Conservation (phyloP, 2,329 filamentous ascomycete species). For the Talaromyces sp. region DNA sequence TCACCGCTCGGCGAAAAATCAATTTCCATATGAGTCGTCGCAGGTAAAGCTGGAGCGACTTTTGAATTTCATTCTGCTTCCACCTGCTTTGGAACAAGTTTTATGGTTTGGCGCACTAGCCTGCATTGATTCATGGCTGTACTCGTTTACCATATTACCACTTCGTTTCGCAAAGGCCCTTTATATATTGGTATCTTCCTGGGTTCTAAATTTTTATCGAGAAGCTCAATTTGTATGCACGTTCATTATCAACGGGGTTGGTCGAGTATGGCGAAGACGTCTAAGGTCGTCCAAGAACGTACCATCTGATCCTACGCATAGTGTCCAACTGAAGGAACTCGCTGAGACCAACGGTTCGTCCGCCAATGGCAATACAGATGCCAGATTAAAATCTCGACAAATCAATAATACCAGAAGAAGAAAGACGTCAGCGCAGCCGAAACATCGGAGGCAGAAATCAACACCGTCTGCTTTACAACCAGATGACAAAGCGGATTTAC, state of each 20-base stretch:
- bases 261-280: constrained; percentile 68
- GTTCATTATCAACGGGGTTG: constrained; percentile 76
- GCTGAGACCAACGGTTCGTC: not conserved
- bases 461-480: constrained; percentile 79
- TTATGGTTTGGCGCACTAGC: constrained; percentile 85
- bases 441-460: constrained; percentile 74
- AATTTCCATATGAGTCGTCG: constrained; percentile 84
- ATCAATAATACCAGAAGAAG: constrained; percentile 27
- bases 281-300: not conserved
- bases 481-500: constrained; percentile 89
- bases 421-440: constrained; percentile 34
- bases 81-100: constrained; percentile 76
- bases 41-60: constrained; percentile 88
- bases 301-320: not conserved
- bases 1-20: constrained; percentile 54
- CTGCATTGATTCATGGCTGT: constrained; percentile 93
- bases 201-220: constrained; percentile 66
- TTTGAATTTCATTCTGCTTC: constrained; percentile 80
- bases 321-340: not conserved
- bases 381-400: constrained; percentile 18
- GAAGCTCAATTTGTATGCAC: constrained; percentile 69
- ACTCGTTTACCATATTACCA: constrained; percentile 92
- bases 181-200: constrained; percentile 73
- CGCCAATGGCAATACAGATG: constrained; percentile 25
- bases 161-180: constrained; percentile 81